Evolutionary conservation across 148 eudicot genomes (phyloP).

Genomic region (Amaranthus cruentus): DNA sequence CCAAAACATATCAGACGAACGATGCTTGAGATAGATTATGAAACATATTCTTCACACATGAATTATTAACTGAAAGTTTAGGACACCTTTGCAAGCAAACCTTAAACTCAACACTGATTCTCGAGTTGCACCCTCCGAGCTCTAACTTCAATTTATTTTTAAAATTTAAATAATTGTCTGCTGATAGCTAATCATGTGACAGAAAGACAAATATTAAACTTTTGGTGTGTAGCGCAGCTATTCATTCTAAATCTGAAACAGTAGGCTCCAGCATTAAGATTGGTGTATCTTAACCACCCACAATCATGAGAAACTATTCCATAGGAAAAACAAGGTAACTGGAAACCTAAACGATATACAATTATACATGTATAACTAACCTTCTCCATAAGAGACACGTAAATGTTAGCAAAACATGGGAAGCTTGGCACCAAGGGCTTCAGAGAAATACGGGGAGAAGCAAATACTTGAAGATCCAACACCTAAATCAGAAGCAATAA

Average conservation of each 20-base stretch:
- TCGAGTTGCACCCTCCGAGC: background rate
- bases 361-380: slow-evolving; percentile 30
- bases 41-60: background rate
- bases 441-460: slow-evolving; percentile 75
- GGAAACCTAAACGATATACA: background rate
- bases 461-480: slow-evolving; percentile 85
- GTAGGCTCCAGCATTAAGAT: background rate
- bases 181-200: background rate
- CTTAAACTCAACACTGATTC: background rate
- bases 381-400: slow-evolving; percentile 92
- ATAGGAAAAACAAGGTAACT: background rate
- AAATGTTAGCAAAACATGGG: slow-evolving; percentile 86
- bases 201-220: background rate
- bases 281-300: too few species aligned
- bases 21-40: too few species aligned
- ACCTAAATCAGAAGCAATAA: slow-evolving; percentile 42
- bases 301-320: background rate
- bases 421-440: slow-evolving; percentile 95
- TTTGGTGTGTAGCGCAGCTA: background rate
- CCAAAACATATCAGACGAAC: too few species aligned
- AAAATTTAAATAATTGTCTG: background rate
- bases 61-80: background rate
- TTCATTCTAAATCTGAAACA: background rate
- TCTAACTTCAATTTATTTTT: background rate
- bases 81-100: background rate